Percentiles rank a stretch among this genome's conserved stretches.
phyloP scores from a whole-genome alignment of 169 alveolate species.

The Cryptosporidium tyzzeri region DNA sequence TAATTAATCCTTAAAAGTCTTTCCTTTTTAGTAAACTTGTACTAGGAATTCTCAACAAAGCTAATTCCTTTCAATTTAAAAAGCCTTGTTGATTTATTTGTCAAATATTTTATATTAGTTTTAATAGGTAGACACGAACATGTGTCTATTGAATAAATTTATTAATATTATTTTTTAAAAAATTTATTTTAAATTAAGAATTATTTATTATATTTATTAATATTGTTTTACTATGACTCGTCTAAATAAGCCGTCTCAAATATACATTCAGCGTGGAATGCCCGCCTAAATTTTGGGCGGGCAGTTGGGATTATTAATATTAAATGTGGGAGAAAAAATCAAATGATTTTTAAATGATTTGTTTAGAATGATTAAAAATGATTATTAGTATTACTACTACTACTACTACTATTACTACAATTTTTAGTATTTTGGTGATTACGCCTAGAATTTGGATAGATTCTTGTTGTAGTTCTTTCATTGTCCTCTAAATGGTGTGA shows the following conservation, averaged over 20 bases:
- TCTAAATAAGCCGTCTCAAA: constrained; percentile 42
- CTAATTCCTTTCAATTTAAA: not conserved
- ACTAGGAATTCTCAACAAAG: not conserved
- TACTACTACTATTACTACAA: not conserved
- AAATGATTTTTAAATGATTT: no score
- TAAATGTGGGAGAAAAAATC: not conserved
- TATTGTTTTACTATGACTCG: constrained; percentile 27
- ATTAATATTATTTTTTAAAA: no score
- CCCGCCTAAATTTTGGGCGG: constrained; percentile 37
- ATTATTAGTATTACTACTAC: not conserved
- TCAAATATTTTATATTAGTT: not conserved
- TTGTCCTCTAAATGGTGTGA: constrained; percentile 16
- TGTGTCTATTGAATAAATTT: not conserved
- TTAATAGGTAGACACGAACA: not conserved
- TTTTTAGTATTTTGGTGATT: not conserved
- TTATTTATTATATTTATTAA: not conserved
- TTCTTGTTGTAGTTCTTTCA: constrained; percentile 43
- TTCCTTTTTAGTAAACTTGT: not conserved
- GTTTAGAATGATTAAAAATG: no score
- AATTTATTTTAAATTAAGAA: no score
- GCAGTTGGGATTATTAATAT: not conserved
- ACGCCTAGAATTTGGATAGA: constrained; percentile 12
- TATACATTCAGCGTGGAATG: not conserved
- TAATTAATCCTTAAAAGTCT: not conserved
- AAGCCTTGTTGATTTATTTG: not conserved